Evolutionary conservation across 306 rosid genomes (phyloP).

Genomic region (Fragaria ananassa): DNA sequence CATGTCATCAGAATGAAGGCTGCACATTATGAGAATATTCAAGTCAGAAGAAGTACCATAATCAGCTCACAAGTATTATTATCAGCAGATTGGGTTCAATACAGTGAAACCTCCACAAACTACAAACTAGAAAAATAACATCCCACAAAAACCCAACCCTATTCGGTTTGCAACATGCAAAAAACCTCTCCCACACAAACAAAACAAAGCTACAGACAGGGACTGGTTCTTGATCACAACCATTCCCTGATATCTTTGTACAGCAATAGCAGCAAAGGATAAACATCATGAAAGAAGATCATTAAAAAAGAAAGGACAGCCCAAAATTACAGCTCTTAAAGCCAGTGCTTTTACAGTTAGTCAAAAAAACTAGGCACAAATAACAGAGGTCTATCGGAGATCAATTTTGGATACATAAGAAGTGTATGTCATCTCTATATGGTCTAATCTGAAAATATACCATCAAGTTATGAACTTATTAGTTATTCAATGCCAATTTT

Average conservation of each 20-base stretch:
- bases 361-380: not conserved
- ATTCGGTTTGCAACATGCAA: not conserved
- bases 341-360: not conserved
- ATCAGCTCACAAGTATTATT: not conserved
- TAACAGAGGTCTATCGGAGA: not conserved
- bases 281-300: not conserved
- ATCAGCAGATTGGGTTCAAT: conserved; percentile 1
- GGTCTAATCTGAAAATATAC: not conserved
- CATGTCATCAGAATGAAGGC: conserved; percentile 62
- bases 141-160: not conserved
- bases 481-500: not conserved
- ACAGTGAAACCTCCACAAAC: not conserved
- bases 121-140: not conserved
- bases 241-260: not conserved
- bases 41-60: not conserved
- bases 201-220: not conserved
- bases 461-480: not conserved
- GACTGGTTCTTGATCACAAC: not conserved
- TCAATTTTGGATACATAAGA: not conserved
- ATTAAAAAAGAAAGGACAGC: not conserved
- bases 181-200: not conserved
- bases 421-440: not conserved
- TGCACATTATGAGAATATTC: conserved; percentile 23
- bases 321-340: not conserved
- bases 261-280: not conserved